Base-by-base conservation (phyloP, 2,329 filamentous ascomycete species). In the Fusarium longipes region DNA sequence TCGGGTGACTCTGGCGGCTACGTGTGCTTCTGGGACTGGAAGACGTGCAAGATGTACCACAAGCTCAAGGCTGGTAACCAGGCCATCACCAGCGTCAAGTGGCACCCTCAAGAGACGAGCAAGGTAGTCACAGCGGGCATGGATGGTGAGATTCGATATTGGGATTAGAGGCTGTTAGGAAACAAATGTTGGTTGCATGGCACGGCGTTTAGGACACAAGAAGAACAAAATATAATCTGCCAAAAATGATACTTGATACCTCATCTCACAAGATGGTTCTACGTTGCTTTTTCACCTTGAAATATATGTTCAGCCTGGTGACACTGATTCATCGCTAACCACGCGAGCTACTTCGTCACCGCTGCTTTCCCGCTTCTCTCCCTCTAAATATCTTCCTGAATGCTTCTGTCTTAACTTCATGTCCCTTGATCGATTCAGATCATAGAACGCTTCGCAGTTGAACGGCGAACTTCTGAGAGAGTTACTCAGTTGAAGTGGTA, bases 1-100 rank as follows among this genome's bases (percentile, higher is more conserved):
- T 92, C 88, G 18, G 96, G 96, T 64, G 96, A 99, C 78, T 92
- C 89, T 50, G 93, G 88, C 17, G 96, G 96, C 33, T 97, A 88
- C 74, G 89, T 97, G 45, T 97, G 92, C 80, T 97, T 98, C 81
- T 99, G 94, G 93, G 96, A 98, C 80, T 99, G 94, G 93, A 99
- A 99, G 87, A 97, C 93, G 36, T 97, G 95, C 79, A 98, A 97
- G 82, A 95, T 99, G 93, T 97, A 93, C 80, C 93, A 97, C 81
- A 98, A 98, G 85, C 88, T 99, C 68, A 88, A 91, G 80, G 94
- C 93, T 24, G 89, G 92, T 60, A 93, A 93, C 54, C 87, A 91
- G 52, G 89, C 94, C 7, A 85, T 97, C 54, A 93, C 93, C n/a
- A 92, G 91, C 70, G 87, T 96, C 58, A 91, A 92, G 77, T 99